These are phyloP conservation scores for Fagopyrum esculentum DNA, from an alignment of 148 eudicot genomes.

Conservation along the genomic window DNA sequence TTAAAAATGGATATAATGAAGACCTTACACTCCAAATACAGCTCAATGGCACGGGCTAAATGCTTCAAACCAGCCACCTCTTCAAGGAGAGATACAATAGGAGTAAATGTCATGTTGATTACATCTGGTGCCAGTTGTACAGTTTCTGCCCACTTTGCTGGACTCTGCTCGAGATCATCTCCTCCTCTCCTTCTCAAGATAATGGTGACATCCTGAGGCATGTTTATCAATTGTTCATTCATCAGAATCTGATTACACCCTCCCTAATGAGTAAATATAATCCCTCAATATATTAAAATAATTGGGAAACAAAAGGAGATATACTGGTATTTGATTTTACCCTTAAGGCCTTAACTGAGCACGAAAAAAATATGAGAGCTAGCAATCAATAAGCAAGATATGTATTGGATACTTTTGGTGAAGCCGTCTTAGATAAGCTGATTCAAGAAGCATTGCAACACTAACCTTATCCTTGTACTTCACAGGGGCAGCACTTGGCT, in stretches of 20 bases:
- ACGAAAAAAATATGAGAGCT: neutral
- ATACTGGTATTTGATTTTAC: neutral
- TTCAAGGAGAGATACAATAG: conserved; percentile 82
- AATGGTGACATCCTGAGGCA: conserved; percentile 87
- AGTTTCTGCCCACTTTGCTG: conserved; percentile 77
- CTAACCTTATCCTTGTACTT: conserved; percentile 97
- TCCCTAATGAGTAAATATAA: neutral
- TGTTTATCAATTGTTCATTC: conserved; percentile 5
- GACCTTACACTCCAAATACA: conserved; percentile 93
- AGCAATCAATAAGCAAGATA: neutral
- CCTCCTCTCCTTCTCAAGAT: conserved; percentile 98
- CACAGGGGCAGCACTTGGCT: conserved; percentile 53
- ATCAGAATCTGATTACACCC: neutral
- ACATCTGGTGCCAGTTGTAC: conserved; percentile 79
- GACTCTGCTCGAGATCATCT: conserved; percentile 94
- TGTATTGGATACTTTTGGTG: neutral
- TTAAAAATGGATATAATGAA: conserved; percentile 13
- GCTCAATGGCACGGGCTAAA: conserved; percentile 79
- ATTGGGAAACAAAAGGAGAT: too few species aligned
- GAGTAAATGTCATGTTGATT: conserved; percentile 84
- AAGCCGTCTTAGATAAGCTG: neutral
- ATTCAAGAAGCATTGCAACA: conserved; percentile 10
- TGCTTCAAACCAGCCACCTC: conserved; percentile 77
- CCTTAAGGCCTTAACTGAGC: neutral
- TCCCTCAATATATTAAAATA: neutral